These are phyloP conservation scores for Aspergillus pseudonomiae DNA, from an alignment of 2,329 filamentous ascomycete species.

Conservation along the genomic window DNA sequence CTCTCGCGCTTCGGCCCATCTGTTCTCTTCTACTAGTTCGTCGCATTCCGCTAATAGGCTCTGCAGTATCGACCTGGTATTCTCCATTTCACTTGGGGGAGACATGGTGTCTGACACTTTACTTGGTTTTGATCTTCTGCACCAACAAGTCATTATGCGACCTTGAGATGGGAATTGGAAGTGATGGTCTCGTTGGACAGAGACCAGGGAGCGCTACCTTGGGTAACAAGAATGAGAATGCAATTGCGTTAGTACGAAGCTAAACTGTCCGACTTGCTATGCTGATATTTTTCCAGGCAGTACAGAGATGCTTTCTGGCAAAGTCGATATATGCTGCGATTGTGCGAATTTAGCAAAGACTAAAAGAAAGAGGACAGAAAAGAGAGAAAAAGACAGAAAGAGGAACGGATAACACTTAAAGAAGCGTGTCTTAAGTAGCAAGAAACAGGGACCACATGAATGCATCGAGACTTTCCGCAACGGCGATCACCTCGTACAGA, in stretches of 20 bases:
- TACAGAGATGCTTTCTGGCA: fast-evolving
- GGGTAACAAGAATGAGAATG: no score
- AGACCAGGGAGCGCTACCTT: neutral
- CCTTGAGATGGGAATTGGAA: neutral
- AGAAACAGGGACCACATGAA: neutral
- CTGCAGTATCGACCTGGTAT: neutral
- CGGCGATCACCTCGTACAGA: neutral
- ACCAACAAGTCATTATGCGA: neutral
- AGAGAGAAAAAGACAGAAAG: neutral
- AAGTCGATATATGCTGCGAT: no score
- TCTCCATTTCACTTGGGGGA: neutral
- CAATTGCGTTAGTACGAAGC: no score
- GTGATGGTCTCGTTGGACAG: neutral
- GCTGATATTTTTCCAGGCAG: no score
- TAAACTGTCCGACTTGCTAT: no score
- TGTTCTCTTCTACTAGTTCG: neutral
- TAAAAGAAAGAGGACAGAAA: no score
- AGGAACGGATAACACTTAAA: neutral
- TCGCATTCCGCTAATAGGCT: neutral
- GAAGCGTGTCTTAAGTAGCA: neutral
- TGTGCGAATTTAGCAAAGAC: no score
- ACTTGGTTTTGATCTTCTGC: neutral
- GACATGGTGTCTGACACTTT: neutral
- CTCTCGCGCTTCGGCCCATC: neutral
- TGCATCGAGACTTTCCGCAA: neutral